Evolutionary conservation across 2,329 filamentous ascomycete species (phyloP).

Genomic region (Talaromyces islandicus): DNA sequence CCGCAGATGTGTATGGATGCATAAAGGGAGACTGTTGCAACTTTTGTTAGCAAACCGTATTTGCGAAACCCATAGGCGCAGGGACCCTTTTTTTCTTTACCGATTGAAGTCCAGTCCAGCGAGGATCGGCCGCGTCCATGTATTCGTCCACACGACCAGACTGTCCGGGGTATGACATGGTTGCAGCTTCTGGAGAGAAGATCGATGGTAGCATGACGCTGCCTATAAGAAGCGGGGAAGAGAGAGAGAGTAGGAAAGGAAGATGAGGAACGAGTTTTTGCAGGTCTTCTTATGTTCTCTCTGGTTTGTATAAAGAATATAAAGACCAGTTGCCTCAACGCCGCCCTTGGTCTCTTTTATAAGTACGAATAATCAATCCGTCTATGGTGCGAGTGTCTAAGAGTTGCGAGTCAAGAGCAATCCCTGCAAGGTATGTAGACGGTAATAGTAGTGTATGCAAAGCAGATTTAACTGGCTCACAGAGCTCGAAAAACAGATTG

Average conservation of each 20-base stretch:
- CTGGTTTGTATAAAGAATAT: neutral
- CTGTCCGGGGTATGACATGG: constrained; percentile 24
- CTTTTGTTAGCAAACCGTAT: neutral
- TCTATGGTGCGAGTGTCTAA: neutral
- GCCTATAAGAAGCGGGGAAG: constrained; percentile 9
- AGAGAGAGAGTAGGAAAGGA: neutral
- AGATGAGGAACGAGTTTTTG: neutral
- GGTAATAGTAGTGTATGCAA: neutral
- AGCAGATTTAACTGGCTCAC: neutral
- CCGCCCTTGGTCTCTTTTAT: neutral
- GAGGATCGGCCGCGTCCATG: constrained; percentile 20
- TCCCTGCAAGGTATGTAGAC: neutral
- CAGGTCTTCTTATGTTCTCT: neutral
- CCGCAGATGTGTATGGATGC: constrained; percentile 29
- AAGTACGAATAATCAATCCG: neutral
- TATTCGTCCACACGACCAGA: constrained; percentile 23
- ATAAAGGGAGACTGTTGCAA: constrained; percentile 18
- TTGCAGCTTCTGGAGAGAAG: constrained; percentile 14
- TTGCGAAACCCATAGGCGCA: constrained; percentile 7
- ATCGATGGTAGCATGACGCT: constrained; percentile 22
- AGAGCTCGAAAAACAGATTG: neutral
- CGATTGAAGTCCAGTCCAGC: constrained; percentile 24
- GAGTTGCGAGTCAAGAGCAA: neutral
- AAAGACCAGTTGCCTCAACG: neutral
- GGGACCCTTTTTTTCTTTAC: too few relatives aligned